These are phyloP conservation scores for Vitis hybrid DNA, from an alignment of 177 flowering plant genomes.

Conservation along the genomic window DNA sequence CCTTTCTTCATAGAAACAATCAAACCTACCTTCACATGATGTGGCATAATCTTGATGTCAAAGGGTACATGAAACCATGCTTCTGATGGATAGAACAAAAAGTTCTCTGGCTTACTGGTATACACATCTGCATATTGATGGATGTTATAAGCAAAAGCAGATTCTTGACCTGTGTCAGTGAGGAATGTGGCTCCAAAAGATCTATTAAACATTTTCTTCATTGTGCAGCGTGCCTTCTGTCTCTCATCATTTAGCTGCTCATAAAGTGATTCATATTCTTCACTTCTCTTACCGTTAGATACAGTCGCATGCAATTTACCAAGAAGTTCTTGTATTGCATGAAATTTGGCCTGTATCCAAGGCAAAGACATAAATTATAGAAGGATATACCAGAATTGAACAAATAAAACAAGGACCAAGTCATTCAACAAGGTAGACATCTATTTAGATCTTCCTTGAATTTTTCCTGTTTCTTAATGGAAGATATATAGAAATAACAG, in stretches of 20 bases:
- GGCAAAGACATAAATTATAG: background rate
- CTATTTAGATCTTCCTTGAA: too few species aligned
- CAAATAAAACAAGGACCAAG: background rate
- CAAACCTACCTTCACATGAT: conserved; percentile 79
- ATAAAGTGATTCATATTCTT: conserved; percentile 50
- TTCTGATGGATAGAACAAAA: conserved; percentile 69
- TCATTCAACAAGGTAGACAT: background rate
- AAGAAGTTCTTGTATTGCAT: conserved; percentile 85
- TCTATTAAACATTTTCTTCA: conserved; percentile 85
- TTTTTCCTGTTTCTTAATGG: too few species aligned
- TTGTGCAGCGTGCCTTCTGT: conserved; percentile 54
- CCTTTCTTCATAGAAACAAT: background rate
- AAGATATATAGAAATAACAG: too few species aligned
- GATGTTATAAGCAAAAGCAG: conserved; percentile 88
- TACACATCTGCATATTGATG: conserved; percentile 96
- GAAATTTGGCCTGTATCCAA: conserved; percentile 77
- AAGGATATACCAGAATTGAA: background rate
- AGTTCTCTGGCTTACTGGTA: conserved; percentile 93
- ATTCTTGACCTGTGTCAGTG: conserved; percentile 92
- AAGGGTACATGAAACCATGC: conserved; percentile 93
- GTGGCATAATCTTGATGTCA: conserved; percentile 96
- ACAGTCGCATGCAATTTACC: conserved; percentile 70
- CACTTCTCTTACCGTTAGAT: conserved; percentile 31
- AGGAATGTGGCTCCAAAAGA: conserved; percentile 95
- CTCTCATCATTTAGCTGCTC: conserved; percentile 76